phyloP scores from a whole-genome alignment of 169 alveolate species.

The Blepharisma undulans region DNA sequence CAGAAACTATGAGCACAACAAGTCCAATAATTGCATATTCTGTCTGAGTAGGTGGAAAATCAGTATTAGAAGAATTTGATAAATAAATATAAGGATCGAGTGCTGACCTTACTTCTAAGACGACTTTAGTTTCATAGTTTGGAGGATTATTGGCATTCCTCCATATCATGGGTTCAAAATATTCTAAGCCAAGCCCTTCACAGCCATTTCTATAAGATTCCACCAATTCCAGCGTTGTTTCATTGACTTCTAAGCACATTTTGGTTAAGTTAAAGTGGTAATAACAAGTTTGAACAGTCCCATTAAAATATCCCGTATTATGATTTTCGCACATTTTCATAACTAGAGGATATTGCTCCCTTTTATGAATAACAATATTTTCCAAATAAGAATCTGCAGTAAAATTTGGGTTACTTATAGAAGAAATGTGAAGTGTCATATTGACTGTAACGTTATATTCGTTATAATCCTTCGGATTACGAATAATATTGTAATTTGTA shows the following conservation, averaged over 20 bases:
- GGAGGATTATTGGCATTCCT: background rate
- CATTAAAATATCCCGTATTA: constrained; percentile 17
- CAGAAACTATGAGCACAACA: background rate
- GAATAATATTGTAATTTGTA: background rate
- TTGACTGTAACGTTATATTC: constrained; percentile 11
- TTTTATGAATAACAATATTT: background rate
- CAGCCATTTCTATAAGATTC: background rate
- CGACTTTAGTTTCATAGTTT: background rate
- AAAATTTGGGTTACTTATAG: background rate
- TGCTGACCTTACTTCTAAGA: constrained; percentile 5
- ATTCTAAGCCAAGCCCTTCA: background rate
- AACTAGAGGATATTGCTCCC: background rate
- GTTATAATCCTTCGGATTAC: background rate
- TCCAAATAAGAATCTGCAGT: background rate
- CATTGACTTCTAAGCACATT: constrained; percentile 1
- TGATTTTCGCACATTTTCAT: constrained; percentile 7
- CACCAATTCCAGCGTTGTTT: background rate
- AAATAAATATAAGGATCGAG: constrained; percentile 18
- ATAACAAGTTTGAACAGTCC: background rate
- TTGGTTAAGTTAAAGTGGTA: background rate
- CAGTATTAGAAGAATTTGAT: background rate
- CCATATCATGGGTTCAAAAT: background rate
- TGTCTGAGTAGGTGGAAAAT: background rate
- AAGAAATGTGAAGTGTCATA: background rate
- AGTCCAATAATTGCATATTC: constrained; percentile 1